These are phyloP conservation scores for Aspergillus carbonarius DNA, from an alignment of 2,329 filamentous ascomycete genomes.

Conservation along the genomic window DNA sequence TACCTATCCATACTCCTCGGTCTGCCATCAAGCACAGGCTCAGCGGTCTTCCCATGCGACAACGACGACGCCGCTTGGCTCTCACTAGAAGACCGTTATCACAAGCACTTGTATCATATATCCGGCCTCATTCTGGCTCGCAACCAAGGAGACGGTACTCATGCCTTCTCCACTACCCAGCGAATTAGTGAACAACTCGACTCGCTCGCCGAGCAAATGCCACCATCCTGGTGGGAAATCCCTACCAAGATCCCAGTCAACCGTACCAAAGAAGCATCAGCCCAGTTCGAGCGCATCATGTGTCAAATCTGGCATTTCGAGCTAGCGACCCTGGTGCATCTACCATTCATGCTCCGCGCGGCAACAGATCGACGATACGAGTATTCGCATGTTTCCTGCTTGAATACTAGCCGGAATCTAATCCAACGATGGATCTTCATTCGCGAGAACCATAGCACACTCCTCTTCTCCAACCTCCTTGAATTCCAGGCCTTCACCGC, in stretches of 20 bases:
- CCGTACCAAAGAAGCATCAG: neutral
- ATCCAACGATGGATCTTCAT: no score
- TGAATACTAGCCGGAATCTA: no score
- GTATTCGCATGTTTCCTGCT: no score
- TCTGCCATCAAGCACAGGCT: neutral
- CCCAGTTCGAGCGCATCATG: conserved; percentile 2
- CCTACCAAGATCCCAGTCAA: neutral
- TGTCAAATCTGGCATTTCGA: conserved; percentile 3
- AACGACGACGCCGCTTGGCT: neutral
- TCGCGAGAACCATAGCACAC: no score
- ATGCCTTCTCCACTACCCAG: neutral
- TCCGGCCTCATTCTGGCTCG: neutral
- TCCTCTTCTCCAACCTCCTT: no score
- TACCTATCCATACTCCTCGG: neutral
- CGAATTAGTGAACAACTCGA: neutral
- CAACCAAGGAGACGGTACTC: neutral
- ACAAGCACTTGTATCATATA: neutral
- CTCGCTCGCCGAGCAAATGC: neutral
- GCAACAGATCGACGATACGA: neutral
- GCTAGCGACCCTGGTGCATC: neutral
- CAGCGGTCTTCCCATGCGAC: neutral
- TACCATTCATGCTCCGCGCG: neutral
- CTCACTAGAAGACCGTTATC: neutral
- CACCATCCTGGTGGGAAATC: neutral
- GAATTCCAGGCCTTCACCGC: no score